Evolutionary conservation across 2,329 filamentous ascomycete genomes (phyloP).

Genomic region (Akanthomyces lecanii): DNA sequence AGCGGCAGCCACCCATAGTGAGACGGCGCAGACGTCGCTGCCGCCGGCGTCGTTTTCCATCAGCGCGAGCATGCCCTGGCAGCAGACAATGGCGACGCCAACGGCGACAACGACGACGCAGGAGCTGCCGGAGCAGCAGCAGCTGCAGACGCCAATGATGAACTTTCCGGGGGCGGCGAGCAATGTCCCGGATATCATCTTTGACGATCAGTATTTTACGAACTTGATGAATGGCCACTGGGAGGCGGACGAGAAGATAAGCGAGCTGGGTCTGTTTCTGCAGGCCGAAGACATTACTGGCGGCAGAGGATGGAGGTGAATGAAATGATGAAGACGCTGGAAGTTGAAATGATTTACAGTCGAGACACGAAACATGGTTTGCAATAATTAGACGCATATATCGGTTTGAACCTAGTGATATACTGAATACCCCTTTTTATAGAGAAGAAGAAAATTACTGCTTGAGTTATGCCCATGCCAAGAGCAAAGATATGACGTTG

Average conservation of each 20-base stretch:
- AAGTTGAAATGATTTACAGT: no score
- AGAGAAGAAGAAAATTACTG: no score
- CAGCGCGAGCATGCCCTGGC: slow-evolving; percentile 8
- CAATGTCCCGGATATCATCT: slow-evolving; percentile 24
- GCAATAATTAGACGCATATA: no score
- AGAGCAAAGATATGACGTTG: no score
- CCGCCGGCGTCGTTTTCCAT: not conserved
- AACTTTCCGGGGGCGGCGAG: not conserved
- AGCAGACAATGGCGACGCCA: not conserved
- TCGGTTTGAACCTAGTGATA: no score
- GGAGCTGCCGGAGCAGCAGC: not conserved
- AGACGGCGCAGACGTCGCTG: slow-evolving; percentile 4
- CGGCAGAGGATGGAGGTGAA: slow-evolving; percentile 2
- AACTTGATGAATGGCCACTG: slow-evolving; percentile 32
- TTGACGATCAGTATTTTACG: slow-evolving; percentile 34
- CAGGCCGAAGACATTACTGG: slow-evolving; percentile 7
- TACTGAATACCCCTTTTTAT: no score
- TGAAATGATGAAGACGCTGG: no score
- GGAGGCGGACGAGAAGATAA: slow-evolving; percentile 34
- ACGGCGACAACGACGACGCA: not conserved
- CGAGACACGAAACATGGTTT: no score
- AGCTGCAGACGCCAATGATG: not conserved
- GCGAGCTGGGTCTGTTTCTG: slow-evolving; percentile 32
- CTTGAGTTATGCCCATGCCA: no score
- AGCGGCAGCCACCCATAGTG: slow-evolving; percentile 8